Conservation (phyloP, 176 grass and related monocot species). For the Aegilops tauschii region DNA sequence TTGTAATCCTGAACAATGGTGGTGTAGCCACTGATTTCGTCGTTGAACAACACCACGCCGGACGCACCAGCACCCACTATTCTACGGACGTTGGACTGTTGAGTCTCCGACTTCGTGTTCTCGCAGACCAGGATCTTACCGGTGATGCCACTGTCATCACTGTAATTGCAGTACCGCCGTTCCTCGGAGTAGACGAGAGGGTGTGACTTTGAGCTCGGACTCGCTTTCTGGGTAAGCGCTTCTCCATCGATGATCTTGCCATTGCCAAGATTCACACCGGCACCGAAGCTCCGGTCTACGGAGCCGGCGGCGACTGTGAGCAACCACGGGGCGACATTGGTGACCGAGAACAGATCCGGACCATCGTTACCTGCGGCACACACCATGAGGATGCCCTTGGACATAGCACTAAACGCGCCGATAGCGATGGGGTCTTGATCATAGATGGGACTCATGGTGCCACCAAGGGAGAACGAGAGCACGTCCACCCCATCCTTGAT, state of each 20-base stretch:
- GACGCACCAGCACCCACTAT: not conserved
- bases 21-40: not conserved
- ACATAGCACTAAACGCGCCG: slow-evolving; percentile 37
- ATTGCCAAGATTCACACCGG: not conserved
- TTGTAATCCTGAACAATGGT: slow-evolving; percentile 13
- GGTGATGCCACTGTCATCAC: not conserved
- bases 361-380: slow-evolving; percentile 32
- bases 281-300: slow-evolving; percentile 13
- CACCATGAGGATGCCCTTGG: slow-evolving; percentile 38
- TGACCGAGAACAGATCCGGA: not conserved
- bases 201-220: not conserved
- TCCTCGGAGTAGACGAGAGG: slow-evolving; percentile 1
- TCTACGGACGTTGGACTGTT: not conserved
- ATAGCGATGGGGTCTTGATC: slow-evolving; percentile 27
- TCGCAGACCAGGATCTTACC: slow-evolving; percentile 24
- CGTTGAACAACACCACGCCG: slow-evolving; percentile 19
- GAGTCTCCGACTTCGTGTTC: too few species aligned
- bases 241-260: not conserved
- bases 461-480: slow-evolving; percentile 48
- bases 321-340: slow-evolving; percentile 56
- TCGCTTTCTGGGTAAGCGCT: not conserved
- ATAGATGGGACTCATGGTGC: not conserved
- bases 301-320: slow-evolving; percentile 45
- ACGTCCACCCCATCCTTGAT: slow-evolving; percentile 70
- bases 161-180: not conserved